These are phyloP conservation scores for Arachnopeziza araneosa DNA, from an alignment of 2,329 filamentous ascomycete species.

Conservation along the genomic window DNA sequence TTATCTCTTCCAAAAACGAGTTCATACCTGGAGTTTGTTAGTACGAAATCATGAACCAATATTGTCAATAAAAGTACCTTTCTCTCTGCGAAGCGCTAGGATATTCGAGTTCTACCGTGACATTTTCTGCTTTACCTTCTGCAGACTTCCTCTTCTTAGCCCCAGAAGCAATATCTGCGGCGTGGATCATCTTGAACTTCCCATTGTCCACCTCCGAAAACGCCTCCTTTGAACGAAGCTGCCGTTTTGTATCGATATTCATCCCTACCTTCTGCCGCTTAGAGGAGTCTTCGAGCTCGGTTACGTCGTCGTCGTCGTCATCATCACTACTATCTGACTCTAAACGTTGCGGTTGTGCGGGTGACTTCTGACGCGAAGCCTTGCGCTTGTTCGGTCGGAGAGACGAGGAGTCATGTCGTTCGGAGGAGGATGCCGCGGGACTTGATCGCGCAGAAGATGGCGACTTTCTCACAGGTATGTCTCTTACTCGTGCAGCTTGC, in stretches of 20 bases:
- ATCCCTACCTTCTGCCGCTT: slow-evolving; percentile 21
- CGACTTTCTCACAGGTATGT: slow-evolving; percentile 3
- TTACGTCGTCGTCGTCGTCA: slow-evolving; percentile 4
- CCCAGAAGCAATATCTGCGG: slow-evolving; percentile 49
- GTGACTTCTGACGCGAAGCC: slow-evolving; percentile 14
- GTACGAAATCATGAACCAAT: not conserved
- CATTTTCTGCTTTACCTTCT: slow-evolving; percentile 41
- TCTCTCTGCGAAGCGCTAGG: slow-evolving; percentile 68
- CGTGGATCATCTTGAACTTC: slow-evolving; percentile 46
- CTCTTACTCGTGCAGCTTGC: not conserved
- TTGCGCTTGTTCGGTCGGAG: slow-evolving; percentile 17
- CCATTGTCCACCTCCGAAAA: slow-evolving; percentile 21
- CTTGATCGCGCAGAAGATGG: slow-evolving; percentile 2
- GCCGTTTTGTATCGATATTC: slow-evolving; percentile 22
- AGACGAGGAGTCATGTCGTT: slow-evolving; percentile 5
- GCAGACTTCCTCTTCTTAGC: slow-evolving; percentile 46
- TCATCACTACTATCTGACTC: slow-evolving; percentile 15
- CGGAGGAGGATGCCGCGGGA: slow-evolving; percentile 11
- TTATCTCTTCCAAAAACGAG: slow-evolving; percentile 74
- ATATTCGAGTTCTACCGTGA: slow-evolving; percentile 71
- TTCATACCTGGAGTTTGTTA: slow-evolving; percentile 49
- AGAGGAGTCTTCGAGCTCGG: slow-evolving; percentile 3
- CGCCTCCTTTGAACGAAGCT: slow-evolving; percentile 20
- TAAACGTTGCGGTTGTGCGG: slow-evolving; percentile 13
- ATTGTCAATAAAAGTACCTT: slow-evolving; percentile 41